Base-by-base conservation (phyloP, 1,139 yeast genomes). In the Sugiyamaella pinicola region DNA sequence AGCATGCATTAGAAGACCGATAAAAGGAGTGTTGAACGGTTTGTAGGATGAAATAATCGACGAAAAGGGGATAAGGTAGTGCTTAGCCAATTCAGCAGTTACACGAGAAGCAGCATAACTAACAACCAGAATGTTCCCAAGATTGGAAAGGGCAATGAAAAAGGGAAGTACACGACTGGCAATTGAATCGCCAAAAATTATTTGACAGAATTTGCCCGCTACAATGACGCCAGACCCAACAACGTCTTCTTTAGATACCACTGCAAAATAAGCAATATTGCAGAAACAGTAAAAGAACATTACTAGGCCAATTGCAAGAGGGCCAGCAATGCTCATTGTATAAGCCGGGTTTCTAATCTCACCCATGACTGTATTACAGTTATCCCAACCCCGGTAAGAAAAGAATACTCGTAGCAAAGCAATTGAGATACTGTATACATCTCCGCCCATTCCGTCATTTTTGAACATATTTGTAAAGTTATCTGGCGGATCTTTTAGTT, bases 101-200 rank as follows among this genome's bases (percentile, higher is more conserved):
- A 86, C 85, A 58, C 87, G 74, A 17, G 88, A 85, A 59, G 85
- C 89, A 0, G 93, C 86, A 64, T 81, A 86, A 19, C 85, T 80
- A 13, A 87, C 95, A 38, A 85, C 86, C 64, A 86, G 73, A 8
- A 87, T 89, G 64, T 87, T 87, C 26, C 95, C 95, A 44, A 86
- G 69, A 42, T 87, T 87, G 54, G 87, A 82, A 37, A 85, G 69
- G 1, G 91, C 86, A 43, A 87, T 86, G 52, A 85, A 74, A 15
- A 84, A 76, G 0, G 91, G 85, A 12, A 87, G 77, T 1, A 85
- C 74, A 51, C 79, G 74, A 48, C 85, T 83, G 1, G 85, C 76
- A 18, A 78, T 77, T 1, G 68, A 60, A 49, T 78, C 79, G 29
- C 93, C 93, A 68, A 86, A 86, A 10, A 84, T 78, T 60, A 82